A percentile compares a stretch with the other conserved stretches of the same genome.
Conservation (phyloP, 257 asterid genomes). For the Forsythia suspensa region DNA sequence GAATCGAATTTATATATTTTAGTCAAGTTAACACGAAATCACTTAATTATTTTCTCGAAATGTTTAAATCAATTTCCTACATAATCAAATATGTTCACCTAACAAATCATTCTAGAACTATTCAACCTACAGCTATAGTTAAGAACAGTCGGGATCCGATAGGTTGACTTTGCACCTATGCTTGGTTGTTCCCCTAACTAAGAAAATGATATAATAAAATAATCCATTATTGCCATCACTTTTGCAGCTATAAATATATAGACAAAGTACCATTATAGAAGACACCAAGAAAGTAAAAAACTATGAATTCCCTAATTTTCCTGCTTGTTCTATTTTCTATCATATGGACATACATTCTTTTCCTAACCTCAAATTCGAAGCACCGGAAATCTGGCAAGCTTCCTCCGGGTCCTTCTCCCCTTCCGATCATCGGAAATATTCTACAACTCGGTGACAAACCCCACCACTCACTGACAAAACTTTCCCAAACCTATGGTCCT, state of each 20-base stretch:
- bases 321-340: background rate
- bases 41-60: too few relatives aligned
- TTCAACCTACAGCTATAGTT: too few relatives aligned
- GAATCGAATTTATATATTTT: too few relatives aligned
- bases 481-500: constrained; percentile 28
- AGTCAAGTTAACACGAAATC: too few relatives aligned
- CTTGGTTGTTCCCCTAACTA: too few relatives aligned
- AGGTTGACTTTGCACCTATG: too few relatives aligned
- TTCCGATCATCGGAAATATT: constrained; percentile 29
- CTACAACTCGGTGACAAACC: constrained; percentile 20
- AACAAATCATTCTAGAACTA: too few relatives aligned
- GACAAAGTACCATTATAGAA: background rate
- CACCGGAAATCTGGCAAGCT: background rate
- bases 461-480: constrained; percentile 20
- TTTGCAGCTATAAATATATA: background rate
- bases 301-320: background rate
- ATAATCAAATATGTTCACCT: too few relatives aligned
- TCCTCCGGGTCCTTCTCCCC: constrained; percentile 16
- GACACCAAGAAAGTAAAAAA: background rate
- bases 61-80: too few relatives aligned
- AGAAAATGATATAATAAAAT: background rate
- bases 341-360: background rate
- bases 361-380: constrained; percentile 5
- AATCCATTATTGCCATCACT: background rate
- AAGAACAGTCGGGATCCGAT: too few relatives aligned